Evolutionary conservation across 2,329 filamentous ascomycete genomes (phyloP).

Genomic region (Aspergillus ochraceoroseus): DNA sequence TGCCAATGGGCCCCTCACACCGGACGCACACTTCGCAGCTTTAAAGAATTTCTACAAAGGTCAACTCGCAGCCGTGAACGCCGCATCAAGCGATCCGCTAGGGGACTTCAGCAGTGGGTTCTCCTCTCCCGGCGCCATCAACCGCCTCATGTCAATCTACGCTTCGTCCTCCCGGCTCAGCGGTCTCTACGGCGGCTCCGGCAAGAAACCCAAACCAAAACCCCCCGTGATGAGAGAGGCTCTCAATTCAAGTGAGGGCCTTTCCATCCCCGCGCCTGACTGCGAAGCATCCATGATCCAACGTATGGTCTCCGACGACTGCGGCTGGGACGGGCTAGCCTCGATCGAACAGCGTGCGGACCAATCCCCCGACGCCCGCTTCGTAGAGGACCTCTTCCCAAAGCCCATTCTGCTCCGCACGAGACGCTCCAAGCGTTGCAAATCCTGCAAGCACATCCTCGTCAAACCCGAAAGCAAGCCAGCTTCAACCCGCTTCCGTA

Average conservation of each 20-base stretch:
- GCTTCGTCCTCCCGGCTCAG: constrained; percentile 55
- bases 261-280: constrained; percentile 58
- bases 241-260: constrained; percentile 63
- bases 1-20: constrained; percentile 46
- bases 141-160: constrained; percentile 88
- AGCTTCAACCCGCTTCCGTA: constrained; percentile 82
- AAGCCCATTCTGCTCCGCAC: constrained; percentile 78
- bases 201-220: constrained; percentile 63
- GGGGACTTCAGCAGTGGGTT: constrained; percentile 51
- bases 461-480: constrained; percentile 91
- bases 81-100: constrained; percentile 49
- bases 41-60: constrained; percentile 75
- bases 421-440: constrained; percentile 90
- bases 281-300: constrained; percentile 57
- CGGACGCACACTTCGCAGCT: constrained; percentile 67
- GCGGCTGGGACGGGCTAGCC: constrained; percentile 61
- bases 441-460: constrained; percentile 88
- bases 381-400: constrained; percentile 71
- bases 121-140: constrained; percentile 72
- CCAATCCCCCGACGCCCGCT: constrained; percentile 53
- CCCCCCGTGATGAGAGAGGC: constrained; percentile 77
- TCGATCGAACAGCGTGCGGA: constrained; percentile 50
- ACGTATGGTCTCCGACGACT: constrained; percentile 49
- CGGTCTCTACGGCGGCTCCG: constrained; percentile 48
- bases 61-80: constrained; percentile 63